Percentiles rank a stretch among this genome's conserved stretches.
Evolutionary conservation across 805 yeast genomes (phyloP).

Genomic region (Candida namnaoensis): DNA sequence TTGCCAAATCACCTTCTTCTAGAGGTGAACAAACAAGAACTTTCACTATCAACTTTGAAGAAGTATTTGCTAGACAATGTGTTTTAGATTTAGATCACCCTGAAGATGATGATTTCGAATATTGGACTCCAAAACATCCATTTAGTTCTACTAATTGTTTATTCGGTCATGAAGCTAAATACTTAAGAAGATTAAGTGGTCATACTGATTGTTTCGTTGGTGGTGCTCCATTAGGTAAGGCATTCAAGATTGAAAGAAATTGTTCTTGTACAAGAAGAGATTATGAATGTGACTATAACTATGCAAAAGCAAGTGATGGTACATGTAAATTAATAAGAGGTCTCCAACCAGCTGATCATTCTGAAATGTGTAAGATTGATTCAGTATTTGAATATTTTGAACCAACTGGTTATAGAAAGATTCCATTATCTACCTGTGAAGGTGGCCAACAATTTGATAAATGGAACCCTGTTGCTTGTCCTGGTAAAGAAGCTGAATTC

Average conservation of each 20-base stretch:
- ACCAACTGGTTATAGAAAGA: conserved; percentile 87
- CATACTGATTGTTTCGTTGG: conserved; percentile 60
- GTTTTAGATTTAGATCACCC: conserved; percentile 32
- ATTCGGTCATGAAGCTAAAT: conserved; percentile 65
- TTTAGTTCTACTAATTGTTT: conserved; percentile 40
- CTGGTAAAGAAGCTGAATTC: conserved; percentile 72
- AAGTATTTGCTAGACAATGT: conserved; percentile 46
- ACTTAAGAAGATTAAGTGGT: conserved; percentile 44
- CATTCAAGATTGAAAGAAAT: conserved; percentile 46
- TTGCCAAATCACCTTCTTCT: conserved; percentile 37
- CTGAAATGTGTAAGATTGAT: conserved; percentile 46
- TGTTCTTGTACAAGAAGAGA: conserved; percentile 85
- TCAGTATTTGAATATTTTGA: conserved; percentile 63
- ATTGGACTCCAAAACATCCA: conserved; percentile 55
- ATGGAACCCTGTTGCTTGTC: conserved; percentile 67
- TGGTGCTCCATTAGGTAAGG: conserved; percentile 43
- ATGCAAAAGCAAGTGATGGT: conserved; percentile 60
- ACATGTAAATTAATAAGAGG: conserved; percentile 80
- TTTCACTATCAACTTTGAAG: conserved; percentile 47
- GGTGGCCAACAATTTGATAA: conserved; percentile 73
- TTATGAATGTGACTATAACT: conserved; percentile 92
- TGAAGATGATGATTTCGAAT: conserved; percentile 49
- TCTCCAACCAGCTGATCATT: conserved; percentile 52
- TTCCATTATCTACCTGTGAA: conserved; percentile 78
- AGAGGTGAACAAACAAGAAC: conserved; percentile 37